Evolutionary conservation across 2,329 filamentous ascomycete species (phyloP), one percentile per base, ranked within the genome.

Genomic region (Beauveria asiatica): DNA sequence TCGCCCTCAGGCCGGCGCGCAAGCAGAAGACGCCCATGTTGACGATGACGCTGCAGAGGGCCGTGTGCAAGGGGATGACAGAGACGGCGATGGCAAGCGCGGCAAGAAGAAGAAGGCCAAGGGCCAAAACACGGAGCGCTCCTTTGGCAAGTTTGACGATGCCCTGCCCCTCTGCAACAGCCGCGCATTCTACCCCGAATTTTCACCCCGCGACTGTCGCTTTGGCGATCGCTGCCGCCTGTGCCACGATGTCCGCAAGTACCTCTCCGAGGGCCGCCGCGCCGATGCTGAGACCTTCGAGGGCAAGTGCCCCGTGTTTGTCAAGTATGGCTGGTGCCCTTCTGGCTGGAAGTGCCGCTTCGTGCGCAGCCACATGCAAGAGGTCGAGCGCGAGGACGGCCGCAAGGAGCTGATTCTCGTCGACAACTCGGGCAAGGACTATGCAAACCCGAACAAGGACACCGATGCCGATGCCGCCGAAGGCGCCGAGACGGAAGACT

Each of bases 301-400:
- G 46, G 88, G 90, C 7, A 79, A 87, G 63, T 99, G 94, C 69
- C 93, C 92, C 0, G 82, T 96, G 9, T 97, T 85, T 72, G 86
- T 90, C 65, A 78, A 79, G 17, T 83, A 87, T 64, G 92, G 92
- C 13, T 84, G 80, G 63, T 99, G 94, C 68, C 81, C 83, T 53
- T 84, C 88, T 16, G 94, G 94, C 6, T 99, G 93, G 92, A 96
- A 93, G 72, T 99, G 94, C 72, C 88, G 93, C 23, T 96, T 97
- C 69, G 88, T 90, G 39, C 83, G 83, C 64, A 95, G 90, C 64
- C 94, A 99, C 74, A 94, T 91, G 67, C 81, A 86, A 63, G 93
- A 97, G 74, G 75, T 89, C 25, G 84, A 89, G 65, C 84, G 80
- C 21, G 85, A 87, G 58, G 92, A 96, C 71, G 93, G 92, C 9